Evolutionary conservation across 164 flowering plant species (phyloP).

Genomic region (Stephania japonica): DNA sequence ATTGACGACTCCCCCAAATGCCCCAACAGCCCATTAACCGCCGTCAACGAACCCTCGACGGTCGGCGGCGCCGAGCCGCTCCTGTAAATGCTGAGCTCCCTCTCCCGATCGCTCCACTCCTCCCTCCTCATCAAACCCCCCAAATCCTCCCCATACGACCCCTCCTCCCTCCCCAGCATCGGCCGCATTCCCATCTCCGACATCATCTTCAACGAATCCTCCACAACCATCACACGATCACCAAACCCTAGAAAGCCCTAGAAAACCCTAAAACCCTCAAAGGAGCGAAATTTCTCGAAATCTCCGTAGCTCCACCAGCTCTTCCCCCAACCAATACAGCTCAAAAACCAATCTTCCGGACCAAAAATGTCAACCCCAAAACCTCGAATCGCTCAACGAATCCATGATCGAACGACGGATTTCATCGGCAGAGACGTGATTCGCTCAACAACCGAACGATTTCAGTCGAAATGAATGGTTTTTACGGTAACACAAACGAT

Average conservation of each 20-base stretch:
- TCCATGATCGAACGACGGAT: neutral
- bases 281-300: neutral
- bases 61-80: constrained; percentile 94
- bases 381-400: neutral
- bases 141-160: constrained; percentile 41
- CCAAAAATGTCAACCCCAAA: neutral
- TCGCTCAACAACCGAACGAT: constrained; percentile 2
- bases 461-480: neutral
- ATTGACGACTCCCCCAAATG: constrained; percentile 13
- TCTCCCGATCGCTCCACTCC: constrained; percentile 50
- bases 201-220: constrained; percentile 32
- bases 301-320: neutral
- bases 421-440: constrained; percentile 1
- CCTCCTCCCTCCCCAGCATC: constrained; percentile 28
- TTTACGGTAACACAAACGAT: constrained; percentile 1
- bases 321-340: constrained; percentile 1
- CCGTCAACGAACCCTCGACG: constrained; percentile 66
- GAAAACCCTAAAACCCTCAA: neutral
- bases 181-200: constrained; percentile 54
- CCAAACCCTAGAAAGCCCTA: too few species aligned
- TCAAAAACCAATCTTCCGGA: constrained; percentile 9
- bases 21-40: constrained; percentile 53
- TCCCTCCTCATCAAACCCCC: constrained; percentile 39
- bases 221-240: constrained; percentile 8
- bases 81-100: constrained; percentile 49